Percentiles rank a stretch among this genome's conserved stretches.
These are phyloP conservation scores for Diutina catenulata DNA, from an alignment of 1,139 yeast genomes.

Conservation along the genomic window DNA sequence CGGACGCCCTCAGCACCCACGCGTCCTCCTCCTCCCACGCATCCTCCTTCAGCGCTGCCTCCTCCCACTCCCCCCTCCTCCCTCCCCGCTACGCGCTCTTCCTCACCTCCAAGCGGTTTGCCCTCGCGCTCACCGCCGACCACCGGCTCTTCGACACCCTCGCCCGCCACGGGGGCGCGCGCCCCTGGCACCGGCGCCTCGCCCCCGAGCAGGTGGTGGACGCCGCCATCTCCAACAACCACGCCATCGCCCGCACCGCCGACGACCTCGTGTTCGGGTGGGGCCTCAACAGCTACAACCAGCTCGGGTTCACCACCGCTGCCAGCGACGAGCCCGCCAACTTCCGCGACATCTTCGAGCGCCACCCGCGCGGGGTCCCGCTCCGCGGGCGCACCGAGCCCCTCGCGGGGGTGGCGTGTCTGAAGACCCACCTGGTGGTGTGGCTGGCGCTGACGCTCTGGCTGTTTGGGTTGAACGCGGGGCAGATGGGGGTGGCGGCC, in stretches of 20 bases:
- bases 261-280: conserved; percentile 52
- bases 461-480: conserved; percentile 77
- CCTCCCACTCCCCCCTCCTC: neutral
- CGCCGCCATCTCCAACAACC: conserved; percentile 49
- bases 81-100: conserved; percentile 1
- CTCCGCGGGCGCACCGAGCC: conserved; percentile 12
- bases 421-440: conserved; percentile 62
- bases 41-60: neutral
- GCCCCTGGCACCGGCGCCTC: neutral
- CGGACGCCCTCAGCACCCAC: neutral
- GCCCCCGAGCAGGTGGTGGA: neutral
- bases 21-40: neutral
- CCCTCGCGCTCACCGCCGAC: neutral
- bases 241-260: conserved; percentile 42
- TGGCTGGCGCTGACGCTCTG: conserved; percentile 41
- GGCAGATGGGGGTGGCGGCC: conserved; percentile 62
- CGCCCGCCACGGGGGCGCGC: neutral
- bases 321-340: conserved; percentile 25
- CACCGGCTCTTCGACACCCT: neutral
- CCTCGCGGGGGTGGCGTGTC: conserved; percentile 49
- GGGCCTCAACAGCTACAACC: conserved; percentile 64
- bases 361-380: neutral
- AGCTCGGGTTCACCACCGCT: conserved; percentile 47
- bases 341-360: conserved; percentile 6
- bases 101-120: neutral